phyloP scores from a whole-genome alignment of 257 asterid genomes.

The Plantago major region DNA sequence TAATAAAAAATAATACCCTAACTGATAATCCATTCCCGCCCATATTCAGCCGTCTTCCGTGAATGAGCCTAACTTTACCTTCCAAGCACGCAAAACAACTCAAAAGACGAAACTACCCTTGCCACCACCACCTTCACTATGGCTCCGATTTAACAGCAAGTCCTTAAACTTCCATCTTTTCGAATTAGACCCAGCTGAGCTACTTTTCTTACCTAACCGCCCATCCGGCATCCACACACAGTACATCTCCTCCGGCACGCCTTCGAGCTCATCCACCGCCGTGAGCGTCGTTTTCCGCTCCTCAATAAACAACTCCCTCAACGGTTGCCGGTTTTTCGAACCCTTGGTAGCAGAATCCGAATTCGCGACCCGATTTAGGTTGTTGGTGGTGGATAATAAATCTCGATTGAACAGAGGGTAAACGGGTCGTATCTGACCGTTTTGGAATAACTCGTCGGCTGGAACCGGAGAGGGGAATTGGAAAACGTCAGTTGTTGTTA shows the following conservation, averaged over 20 bases:
- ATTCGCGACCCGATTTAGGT: constrained; percentile 3
- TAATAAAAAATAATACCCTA: too few species aligned
- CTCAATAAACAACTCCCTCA: constrained; percentile 44
- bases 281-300: constrained; percentile 40
- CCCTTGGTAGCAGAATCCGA: constrained; percentile 10
- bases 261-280: constrained; percentile 40
- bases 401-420: constrained; percentile 48
- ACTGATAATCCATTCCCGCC: too few species aligned
- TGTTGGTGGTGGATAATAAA: constrained; percentile 22
- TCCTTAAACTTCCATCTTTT: constrained; percentile 48
- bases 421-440: constrained; percentile 68
- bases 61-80: too few species aligned
- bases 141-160: constrained; percentile 38
- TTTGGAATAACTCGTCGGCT: constrained; percentile 60
- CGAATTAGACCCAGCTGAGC: constrained; percentile 37
- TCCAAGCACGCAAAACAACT: background rate
- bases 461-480: constrained; percentile 36
- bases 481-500: constrained; percentile 23
- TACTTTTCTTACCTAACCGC: constrained; percentile 38
- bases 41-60: constrained; percentile 1
- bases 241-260: constrained; percentile 43
- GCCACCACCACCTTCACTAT: constrained; percentile 33
- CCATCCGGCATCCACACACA: constrained; percentile 51
- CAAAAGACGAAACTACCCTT: constrained; percentile 32
- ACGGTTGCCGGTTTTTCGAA: constrained; percentile 35